Evolutionary conservation across 1,284 basidiomycete genomes (phyloP).

Genomic region (Ceratobasidium sp.): DNA sequence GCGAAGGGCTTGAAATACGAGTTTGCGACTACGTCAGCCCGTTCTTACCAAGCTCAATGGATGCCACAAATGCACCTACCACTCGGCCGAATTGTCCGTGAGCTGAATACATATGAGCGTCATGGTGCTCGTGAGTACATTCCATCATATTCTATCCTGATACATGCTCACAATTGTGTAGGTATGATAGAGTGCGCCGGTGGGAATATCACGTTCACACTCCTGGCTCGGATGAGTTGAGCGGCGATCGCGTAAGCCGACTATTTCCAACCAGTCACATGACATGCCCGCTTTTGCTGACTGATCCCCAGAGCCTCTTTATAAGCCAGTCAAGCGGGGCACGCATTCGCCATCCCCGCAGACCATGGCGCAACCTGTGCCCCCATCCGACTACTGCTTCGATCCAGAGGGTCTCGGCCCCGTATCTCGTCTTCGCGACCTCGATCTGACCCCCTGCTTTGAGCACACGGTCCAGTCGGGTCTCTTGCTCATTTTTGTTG

Average conservation of each 20-base stretch:
- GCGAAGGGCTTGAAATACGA: no score
- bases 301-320: neutral
- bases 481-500: slow-evolving; percentile 65
- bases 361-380: slow-evolving; percentile 44
- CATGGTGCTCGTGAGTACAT: no score
- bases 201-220: no score
- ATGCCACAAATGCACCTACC: no score
- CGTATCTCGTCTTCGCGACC: slow-evolving; percentile 71
- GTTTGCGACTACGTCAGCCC: no score
- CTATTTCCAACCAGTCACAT: neutral
- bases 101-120: no score
- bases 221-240: neutral
- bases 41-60: no score
- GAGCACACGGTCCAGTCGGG: slow-evolving; percentile 78
- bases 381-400: neutral
- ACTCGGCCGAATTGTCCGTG: no score
- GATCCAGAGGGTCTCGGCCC: slow-evolving; percentile 72
- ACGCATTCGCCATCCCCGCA: slow-evolving; percentile 44
- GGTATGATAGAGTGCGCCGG: no score
- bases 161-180: no score
- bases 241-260: neutral
- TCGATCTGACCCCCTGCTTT: slow-evolving; percentile 88
- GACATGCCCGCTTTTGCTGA: neutral
- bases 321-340: slow-evolving; percentile 7
- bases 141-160: no score